Conservation (phyloP, 1,284 basidiomycete species). For the Ustilago hordei region DNA sequence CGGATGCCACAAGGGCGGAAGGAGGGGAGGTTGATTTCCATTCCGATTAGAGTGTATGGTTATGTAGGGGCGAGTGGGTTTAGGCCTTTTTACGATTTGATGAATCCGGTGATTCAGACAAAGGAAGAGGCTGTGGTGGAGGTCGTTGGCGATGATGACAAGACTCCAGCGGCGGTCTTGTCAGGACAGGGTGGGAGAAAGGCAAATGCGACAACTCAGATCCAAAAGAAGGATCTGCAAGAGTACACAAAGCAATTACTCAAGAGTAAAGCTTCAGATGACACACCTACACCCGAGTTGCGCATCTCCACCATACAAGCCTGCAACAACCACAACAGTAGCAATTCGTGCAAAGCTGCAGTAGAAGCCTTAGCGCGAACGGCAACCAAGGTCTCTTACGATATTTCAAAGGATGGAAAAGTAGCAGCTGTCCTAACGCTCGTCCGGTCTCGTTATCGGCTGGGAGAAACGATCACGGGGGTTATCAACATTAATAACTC, state of each 20-base stretch:
- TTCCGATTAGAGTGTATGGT: conserved; percentile 88
- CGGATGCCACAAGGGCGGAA: conserved; percentile 65
- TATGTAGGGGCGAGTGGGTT: conserved; percentile 74
- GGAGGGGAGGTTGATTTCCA: conserved; percentile 83
- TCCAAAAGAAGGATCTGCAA: conserved; percentile 24
- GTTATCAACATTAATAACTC: conserved; percentile 62
- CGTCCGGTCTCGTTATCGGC: conserved; percentile 58
- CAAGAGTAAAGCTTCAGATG: conserved; percentile 8
- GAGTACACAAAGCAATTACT: conserved; percentile 31
- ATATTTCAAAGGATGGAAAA: conserved; percentile 67
- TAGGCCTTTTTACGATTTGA: conserved; percentile 70
- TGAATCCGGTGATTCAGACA: conserved; percentile 70
- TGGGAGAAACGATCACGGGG: conserved; percentile 66
- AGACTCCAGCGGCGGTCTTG: neutral
- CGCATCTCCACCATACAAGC: conserved; percentile 5
- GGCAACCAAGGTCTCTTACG: conserved; percentile 77
- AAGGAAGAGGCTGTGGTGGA: conserved; percentile 65
- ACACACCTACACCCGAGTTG: conserved; percentile 14
- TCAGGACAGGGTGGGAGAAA: neutral
- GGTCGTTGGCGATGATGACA: conserved; percentile 14
- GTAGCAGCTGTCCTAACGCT: conserved; percentile 66
- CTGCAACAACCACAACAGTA: conserved; percentile 1
- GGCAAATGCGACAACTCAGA: conserved; percentile 10
- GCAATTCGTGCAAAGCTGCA: conserved; percentile 79
- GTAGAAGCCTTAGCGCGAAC: conserved; percentile 90